A percentile compares a stretch with the other conserved stretches of the same genome.
Evolutionary conservation across 106 monocot genomes (phyloP).

Genomic region (Vanilla planifolia): DNA sequence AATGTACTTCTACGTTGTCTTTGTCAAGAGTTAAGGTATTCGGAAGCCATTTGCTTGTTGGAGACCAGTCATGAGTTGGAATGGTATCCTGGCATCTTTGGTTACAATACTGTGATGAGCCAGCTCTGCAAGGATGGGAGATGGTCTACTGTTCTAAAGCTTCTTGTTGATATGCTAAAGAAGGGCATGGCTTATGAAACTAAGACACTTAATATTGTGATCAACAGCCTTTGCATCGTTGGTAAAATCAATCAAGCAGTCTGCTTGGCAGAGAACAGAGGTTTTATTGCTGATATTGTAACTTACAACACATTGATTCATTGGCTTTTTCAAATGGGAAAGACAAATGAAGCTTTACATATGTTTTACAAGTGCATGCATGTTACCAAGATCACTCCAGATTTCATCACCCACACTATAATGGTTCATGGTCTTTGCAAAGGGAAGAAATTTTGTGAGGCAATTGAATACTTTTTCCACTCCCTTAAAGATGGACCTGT

Average conservation of each 20-base stretch:
- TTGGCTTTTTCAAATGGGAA: conserved; percentile 24
- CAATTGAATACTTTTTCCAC: conserved; percentile 20
- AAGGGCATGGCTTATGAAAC: conserved; percentile 36
- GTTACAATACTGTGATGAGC: conserved; percentile 55
- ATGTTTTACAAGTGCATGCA: conserved; percentile 35
- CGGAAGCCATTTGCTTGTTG: conserved; percentile 28
- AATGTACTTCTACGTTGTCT: conserved; percentile 53
- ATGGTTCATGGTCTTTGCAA: conserved; percentile 36
- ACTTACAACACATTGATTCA: conserved; percentile 52
- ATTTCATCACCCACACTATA: conserved; percentile 41
- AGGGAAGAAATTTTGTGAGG: conserved; percentile 29
- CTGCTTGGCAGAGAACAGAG: conserved; percentile 20
- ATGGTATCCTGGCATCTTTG: conserved; percentile 28
- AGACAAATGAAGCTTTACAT: conserved; percentile 19
- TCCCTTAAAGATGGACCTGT: conserved; percentile 25
- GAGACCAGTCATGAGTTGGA: conserved; percentile 29
- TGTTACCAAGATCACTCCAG: conserved; percentile 25
- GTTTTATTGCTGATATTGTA: conserved; percentile 25
- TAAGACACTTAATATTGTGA: conserved; percentile 42
- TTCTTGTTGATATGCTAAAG: conserved; percentile 48
- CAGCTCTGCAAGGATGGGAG: conserved; percentile 28
- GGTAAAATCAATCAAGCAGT: conserved; percentile 27
- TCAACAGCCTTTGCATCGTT: conserved; percentile 43
- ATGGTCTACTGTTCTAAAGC: conserved; percentile 31
- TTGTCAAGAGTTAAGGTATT: conserved; percentile 27